phyloP scores from a whole-genome alignment of 192 early-diverging fungal genomes.

The Entomortierella chlamydospora region DNA sequence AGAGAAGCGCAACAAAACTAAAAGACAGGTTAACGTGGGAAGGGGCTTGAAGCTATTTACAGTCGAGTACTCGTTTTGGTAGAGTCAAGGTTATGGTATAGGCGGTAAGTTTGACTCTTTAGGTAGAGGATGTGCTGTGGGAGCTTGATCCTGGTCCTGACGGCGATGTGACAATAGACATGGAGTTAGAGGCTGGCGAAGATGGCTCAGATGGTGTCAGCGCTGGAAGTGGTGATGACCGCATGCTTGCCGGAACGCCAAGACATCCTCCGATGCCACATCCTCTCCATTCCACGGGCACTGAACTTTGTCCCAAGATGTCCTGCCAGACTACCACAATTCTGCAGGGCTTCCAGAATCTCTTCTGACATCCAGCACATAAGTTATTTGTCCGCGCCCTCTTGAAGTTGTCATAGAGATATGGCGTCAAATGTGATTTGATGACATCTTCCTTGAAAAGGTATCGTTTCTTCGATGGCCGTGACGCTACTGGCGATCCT shows the following conservation, averaged over 20 bases:
- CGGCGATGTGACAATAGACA: neutral
- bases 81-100: no score
- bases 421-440: slow-evolving; percentile 33
- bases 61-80: no score
- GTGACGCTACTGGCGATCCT: neutral
- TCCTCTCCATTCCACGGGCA: slow-evolving; percentile 45
- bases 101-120: no score
- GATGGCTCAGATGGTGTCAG: neutral
- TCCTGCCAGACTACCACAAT: slow-evolving; percentile 44
- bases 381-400: slow-evolving; percentile 27
- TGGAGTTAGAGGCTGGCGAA: neutral
- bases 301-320: slow-evolving; percentile 26
- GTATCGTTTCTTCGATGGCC: neutral
- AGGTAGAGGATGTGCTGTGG: no score
- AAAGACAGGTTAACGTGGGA: no score
- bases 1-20: no score
- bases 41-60: no score
- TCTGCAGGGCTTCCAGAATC: slow-evolving; percentile 39
- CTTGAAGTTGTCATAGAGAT: slow-evolving; percentile 23
- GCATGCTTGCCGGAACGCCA: slow-evolving; percentile 20
- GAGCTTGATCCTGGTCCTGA: no score
- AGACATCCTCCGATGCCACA: slow-evolving; percentile 36
- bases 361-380: slow-evolving; percentile 31
- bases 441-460: slow-evolving; percentile 33
- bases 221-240: neutral